phyloP scores from a whole-genome alignment of 345 rosid species.

The Boechera divaricarpa region DNA sequence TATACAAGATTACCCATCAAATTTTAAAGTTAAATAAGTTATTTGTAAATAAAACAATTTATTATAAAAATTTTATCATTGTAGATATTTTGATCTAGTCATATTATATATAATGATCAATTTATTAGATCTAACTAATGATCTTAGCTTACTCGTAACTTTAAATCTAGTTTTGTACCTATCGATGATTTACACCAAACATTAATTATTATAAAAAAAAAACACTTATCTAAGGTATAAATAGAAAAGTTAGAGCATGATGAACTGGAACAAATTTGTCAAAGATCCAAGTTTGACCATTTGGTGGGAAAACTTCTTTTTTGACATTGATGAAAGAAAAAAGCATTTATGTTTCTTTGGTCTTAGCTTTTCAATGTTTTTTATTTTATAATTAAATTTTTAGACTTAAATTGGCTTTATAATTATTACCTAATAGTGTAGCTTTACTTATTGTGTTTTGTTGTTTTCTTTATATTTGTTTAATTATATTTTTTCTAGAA shows the following conservation, averaged over 20 bases:
- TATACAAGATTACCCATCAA: too few relatives aligned
- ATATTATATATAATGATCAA: too few relatives aligned
- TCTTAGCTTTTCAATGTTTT: slow-evolving; percentile 31
- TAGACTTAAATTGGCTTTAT: slow-evolving; percentile 22
- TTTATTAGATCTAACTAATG: neutral
- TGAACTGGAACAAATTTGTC: slow-evolving; percentile 39
- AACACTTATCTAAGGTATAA: neutral
- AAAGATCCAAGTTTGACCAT: slow-evolving; percentile 47
- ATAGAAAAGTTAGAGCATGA: slow-evolving; percentile 30
- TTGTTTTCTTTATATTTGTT: slow-evolving; percentile 19
- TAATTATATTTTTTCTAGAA: slow-evolving; percentile 3
- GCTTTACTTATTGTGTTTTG: slow-evolving; percentile 44
- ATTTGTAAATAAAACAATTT: too few relatives aligned
- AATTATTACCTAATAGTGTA: slow-evolving; percentile 42
- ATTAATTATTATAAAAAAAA: too few relatives aligned
- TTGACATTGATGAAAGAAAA: slow-evolving; percentile 43
- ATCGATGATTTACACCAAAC: neutral
- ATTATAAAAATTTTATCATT: too few relatives aligned
- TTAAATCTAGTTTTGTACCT: neutral
- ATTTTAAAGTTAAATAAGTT: too few relatives aligned
- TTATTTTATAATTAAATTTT: slow-evolving; percentile 15
- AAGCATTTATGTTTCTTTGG: slow-evolving; percentile 44
- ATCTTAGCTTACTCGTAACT: neutral
- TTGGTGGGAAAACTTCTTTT: slow-evolving; percentile 45
- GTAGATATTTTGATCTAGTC: too few relatives aligned